phyloP scores from a whole-genome alignment of 2,329 filamentous ascomycete species.

The Claviceps capensis region DNA sequence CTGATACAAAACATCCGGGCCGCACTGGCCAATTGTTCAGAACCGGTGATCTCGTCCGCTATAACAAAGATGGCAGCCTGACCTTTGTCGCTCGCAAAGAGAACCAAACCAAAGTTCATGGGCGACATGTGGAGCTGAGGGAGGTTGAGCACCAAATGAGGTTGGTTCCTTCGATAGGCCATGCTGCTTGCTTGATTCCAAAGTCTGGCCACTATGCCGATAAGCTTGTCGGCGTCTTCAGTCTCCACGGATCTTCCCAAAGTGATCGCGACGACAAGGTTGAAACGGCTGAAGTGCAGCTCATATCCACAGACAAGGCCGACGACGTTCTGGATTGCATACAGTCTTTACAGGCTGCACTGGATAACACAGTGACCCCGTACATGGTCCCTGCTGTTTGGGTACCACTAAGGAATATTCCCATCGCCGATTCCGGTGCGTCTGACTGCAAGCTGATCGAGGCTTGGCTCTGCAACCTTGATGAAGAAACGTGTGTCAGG shows the following conservation, averaged over 20 bases:
- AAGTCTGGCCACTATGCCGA: conserved; percentile 1
- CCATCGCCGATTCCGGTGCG: not conserved
- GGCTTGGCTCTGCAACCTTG: conserved; percentile 1
- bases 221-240: conserved; percentile 6
- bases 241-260: not conserved
- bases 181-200: conserved; percentile 1
- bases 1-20: not conserved
- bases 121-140: conserved; percentile 35
- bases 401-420: not conserved
- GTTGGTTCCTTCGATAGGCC: not conserved
- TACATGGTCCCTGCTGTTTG: conserved; percentile 2
- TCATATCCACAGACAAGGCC: not conserved
- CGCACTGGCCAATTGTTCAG: conserved; percentile 10
- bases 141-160: conserved; percentile 10
- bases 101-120: conserved; percentile 40
- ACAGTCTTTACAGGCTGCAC: not conserved
- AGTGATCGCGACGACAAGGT: not conserved
- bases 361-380: not conserved
- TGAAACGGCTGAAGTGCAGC: not conserved
- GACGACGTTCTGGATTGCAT: conserved; percentile 1
- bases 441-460: not conserved
- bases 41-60: conserved; percentile 12
- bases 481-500: not conserved
- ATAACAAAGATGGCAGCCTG: conserved; percentile 22
- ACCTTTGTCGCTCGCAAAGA: conserved; percentile 36